Base-by-base conservation (phyloP, 768 basidiomycete species). In the Pleurotus pulmonarius region DNA sequence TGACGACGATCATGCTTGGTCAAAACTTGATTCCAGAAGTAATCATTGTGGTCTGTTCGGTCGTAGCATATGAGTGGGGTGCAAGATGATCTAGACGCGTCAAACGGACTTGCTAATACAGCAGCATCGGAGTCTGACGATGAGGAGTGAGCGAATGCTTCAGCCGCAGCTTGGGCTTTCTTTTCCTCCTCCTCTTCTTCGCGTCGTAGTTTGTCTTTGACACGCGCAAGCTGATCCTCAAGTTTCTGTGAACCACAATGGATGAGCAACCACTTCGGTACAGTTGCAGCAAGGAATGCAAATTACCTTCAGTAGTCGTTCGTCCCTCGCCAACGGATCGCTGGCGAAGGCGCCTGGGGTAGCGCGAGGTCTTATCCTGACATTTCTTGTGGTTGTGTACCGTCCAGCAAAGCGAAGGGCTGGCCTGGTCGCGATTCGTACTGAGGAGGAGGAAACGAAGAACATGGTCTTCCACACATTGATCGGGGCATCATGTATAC, bases 171-270 rank as follows among this genome's bases (percentile, higher is more conserved):
- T 58, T 46, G 11, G 61, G 40, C 47, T 60, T 59, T 34, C 41
- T 59, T 37, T 18, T 53, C 34, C 13, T 59, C 63, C 51, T 64
- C 60, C 53, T 63, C 63, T 26, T 70, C 67, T 29, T 70, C 68
- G 29, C 64, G 60, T 45, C 64, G 63, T 16, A 64, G 40, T 52
- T 60, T 67, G 1, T 59, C 62, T 40, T 69, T 58, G 1, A 66
- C 66, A 24, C 59, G 59, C 5, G 47, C 64, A 25, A 70, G 58
- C 41, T 69, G 64, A n/a, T 66, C 65, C 49, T 70, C 67, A 12
- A 69, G 64, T 61, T 60, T 67, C 67, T 69, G 4, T 56, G 52
- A 13, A 20, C 25, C 56, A 45, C 11, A 20, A 49, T 60, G 26
- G 49, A 59, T 25, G 52, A 37, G 39, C 56, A 20, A 57, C 38